Evolutionary conservation across 2,329 filamentous ascomycete genomes (phyloP).

Genomic region (Alternaria dauci): DNA sequence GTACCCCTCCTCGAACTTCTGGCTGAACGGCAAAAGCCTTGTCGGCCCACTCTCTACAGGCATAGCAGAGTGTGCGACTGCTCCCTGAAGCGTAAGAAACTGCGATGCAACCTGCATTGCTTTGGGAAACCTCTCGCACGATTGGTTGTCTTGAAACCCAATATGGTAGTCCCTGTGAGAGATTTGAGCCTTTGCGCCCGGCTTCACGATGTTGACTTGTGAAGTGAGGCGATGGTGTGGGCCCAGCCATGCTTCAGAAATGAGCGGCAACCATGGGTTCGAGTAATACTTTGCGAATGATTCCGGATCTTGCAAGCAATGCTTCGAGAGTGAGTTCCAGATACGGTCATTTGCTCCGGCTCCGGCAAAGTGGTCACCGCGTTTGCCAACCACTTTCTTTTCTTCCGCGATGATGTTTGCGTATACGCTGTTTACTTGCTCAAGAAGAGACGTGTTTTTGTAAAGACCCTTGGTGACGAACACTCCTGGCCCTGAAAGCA

Average conservation of each 20-base stretch:
- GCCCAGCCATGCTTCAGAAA: slow-evolving; percentile 66
- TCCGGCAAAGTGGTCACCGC: slow-evolving; percentile 69
- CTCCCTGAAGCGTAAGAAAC: slow-evolving; percentile 69
- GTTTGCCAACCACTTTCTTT: slow-evolving; percentile 56
- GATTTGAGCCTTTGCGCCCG: slow-evolving; percentile 65
- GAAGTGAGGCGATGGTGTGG: slow-evolving; percentile 68
- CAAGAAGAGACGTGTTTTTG: slow-evolving; percentile 45
- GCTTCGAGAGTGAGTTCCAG: slow-evolving; percentile 73
- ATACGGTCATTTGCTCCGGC: slow-evolving; percentile 66
- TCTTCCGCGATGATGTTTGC: slow-evolving; percentile 53
- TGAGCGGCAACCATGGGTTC: slow-evolving; percentile 65
- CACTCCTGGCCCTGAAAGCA: slow-evolving; percentile 66
- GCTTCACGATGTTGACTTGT: slow-evolving; percentile 70
- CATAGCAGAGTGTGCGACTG: slow-evolving; percentile 69
- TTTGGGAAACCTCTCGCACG: slow-evolving; percentile 58
- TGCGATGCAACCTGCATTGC: slow-evolving; percentile 64
- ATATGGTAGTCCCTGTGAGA: slow-evolving; percentile 71
- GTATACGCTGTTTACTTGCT: slow-evolving; percentile 36
- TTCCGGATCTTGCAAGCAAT: slow-evolving; percentile 60
- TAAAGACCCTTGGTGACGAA: slow-evolving; percentile 59
- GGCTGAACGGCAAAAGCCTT: slow-evolving; percentile 67
- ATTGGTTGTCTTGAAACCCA: slow-evolving; percentile 65
- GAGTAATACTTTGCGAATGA: slow-evolving; percentile 67
- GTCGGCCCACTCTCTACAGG: slow-evolving; percentile 67
- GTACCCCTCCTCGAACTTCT: slow-evolving; percentile 65